Evolutionary conservation across 306 rosid genomes (phyloP).

Genomic region (Cercis canadensis): DNA sequence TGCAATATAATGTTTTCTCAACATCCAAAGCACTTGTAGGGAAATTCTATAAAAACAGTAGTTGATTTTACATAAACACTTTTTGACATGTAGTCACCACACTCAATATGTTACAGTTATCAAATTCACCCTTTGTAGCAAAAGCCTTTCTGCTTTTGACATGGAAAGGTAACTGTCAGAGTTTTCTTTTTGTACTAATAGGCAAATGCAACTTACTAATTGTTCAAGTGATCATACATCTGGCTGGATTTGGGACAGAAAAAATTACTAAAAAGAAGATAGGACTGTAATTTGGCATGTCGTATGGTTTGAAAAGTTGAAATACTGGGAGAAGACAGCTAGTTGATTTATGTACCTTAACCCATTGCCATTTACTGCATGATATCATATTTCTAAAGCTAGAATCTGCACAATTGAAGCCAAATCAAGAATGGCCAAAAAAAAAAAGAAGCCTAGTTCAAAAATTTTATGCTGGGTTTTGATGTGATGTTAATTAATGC

Average conservation of each 20-base stretch:
- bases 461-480: background rate
- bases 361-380: background rate
- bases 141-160: too few species aligned
- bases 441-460: background rate
- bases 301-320: background rate
- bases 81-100: too few species aligned
- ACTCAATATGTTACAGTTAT: too few species aligned
- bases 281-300: background rate
- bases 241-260: background rate
- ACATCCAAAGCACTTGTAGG: too few species aligned
- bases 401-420: conserved; percentile 5
- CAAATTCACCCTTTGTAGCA: too few species aligned
- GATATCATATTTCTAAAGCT: conserved; percentile 16
- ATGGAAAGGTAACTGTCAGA: background rate
- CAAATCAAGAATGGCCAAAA: background rate
- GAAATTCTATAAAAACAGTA: too few species aligned
- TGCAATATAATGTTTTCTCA: too few species aligned
- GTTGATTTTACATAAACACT: background rate
- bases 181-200: background rate
- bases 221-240: conserved; percentile 2
- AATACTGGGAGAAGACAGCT: conserved; percentile 4
- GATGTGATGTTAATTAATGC: background rate
- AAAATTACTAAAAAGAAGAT: background rate
- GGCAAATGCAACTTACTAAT: conserved; percentile 11
- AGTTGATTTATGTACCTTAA: background rate